Conservation (phyloP, 148 eudicot genomes). For the Hydrangea macrophylla region DNA sequence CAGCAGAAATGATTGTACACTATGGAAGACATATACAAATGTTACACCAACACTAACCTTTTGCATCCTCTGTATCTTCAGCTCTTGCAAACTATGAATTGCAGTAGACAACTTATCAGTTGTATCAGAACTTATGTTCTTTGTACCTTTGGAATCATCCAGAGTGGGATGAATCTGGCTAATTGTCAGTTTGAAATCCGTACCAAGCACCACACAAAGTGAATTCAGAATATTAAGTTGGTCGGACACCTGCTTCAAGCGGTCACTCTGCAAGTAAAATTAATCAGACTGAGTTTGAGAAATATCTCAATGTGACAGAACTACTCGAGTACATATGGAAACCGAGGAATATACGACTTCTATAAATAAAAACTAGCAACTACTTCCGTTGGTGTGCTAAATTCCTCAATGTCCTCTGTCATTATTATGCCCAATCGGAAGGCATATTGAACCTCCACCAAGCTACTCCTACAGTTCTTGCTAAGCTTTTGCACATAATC, state of each 20-base stretch:
- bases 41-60: constrained; percentile 37
- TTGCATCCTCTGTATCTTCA: constrained; percentile 56
- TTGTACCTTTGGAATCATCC: constrained; percentile 44
- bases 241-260: constrained; percentile 60
- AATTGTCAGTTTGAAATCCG: constrained; percentile 53
- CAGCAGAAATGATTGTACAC: constrained; percentile 6
- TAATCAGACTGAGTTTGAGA: constrained; percentile 1
- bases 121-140: constrained; percentile 40
- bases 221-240: constrained; percentile 46
- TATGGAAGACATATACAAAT: neutral
- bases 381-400: neutral
- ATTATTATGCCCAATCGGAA: neutral
- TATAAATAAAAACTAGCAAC: neutral
- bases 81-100: constrained; percentile 44
- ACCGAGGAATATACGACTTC: neutral
- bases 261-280: constrained; percentile 50
- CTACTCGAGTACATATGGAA: neutral
- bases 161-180: constrained; percentile 55
- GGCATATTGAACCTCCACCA: neutral
- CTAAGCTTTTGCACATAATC: neutral
- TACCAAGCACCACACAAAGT: constrained; percentile 67
- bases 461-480: neutral
- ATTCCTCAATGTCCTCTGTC: neutral
- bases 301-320: neutral
- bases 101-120: constrained; percentile 44